A percentile compares a stretch with the other conserved stretches of the same genome.
Conservation (phyloP, 2,329 filamentous ascomycete genomes). For the Monascus ruber region DNA sequence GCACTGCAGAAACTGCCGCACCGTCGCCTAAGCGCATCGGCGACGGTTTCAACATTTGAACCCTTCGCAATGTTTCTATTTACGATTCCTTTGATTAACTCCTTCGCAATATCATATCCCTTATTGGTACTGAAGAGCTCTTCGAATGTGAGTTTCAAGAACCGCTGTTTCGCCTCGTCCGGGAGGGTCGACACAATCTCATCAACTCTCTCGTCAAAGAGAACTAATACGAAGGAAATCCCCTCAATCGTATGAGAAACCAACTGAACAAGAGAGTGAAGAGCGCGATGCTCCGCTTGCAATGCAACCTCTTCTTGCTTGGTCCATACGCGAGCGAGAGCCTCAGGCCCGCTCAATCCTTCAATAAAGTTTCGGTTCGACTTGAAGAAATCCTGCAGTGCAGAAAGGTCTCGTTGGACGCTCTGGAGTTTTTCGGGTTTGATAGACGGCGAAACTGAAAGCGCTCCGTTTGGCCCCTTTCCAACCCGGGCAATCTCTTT, state of each 20-base stretch:
- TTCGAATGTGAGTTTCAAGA: slow-evolving; percentile 74
- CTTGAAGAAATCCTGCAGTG: slow-evolving; percentile 69
- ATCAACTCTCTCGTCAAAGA: slow-evolving; percentile 85
- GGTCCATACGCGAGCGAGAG: slow-evolving; percentile 63
- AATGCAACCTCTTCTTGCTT: slow-evolving; percentile 85
- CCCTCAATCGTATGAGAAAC: slow-evolving; percentile 90
- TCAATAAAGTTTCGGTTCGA: slow-evolving; percentile 88
- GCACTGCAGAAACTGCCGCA: slow-evolving; percentile 97
- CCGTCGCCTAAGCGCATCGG: slow-evolving; percentile 79
- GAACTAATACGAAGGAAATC: slow-evolving; percentile 86
- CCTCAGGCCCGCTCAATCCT: slow-evolving; percentile 80
- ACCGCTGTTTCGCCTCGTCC: slow-evolving; percentile 54
- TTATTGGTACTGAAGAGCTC: slow-evolving; percentile 66
- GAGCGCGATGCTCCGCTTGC: slow-evolving; percentile 85
- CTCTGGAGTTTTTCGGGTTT: slow-evolving; percentile 55
- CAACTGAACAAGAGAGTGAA: slow-evolving; percentile 74
- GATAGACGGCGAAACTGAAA: slow-evolving; percentile 57
- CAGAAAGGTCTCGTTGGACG: slow-evolving; percentile 70
- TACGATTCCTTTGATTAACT: slow-evolving; percentile 93
- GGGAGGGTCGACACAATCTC: slow-evolving; percentile 75
- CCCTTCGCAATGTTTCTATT: slow-evolving; percentile 96
- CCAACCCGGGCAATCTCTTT: slow-evolving; percentile 55
- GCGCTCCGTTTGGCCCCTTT: slow-evolving; percentile 45
- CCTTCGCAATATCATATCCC: slow-evolving; percentile 82
- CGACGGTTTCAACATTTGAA: slow-evolving; percentile 93